Percentiles rank a stretch among this genome's conserved stretches.
Evolutionary conservation across 805 yeast species (phyloP).

Genomic region (Brettanomyces nanus): DNA sequence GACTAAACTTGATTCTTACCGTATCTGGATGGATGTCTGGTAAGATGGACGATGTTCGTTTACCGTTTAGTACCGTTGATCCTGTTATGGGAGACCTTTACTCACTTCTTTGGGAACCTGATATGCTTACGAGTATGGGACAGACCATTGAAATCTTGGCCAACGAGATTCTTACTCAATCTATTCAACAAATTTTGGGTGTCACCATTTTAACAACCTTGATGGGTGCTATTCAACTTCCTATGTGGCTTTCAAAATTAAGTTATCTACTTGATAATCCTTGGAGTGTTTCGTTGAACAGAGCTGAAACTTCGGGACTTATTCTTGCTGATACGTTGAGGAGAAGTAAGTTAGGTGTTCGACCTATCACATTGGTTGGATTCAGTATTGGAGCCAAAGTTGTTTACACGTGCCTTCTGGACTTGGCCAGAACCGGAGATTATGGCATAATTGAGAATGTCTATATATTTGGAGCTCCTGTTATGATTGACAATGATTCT

Average conservation of each 20-base stretch:
- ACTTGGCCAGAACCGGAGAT: conserved; percentile 78
- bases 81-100: conserved; percentile 97
- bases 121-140: conserved; percentile 91
- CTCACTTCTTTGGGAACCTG: conserved; percentile 96
- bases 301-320: conserved; percentile 95
- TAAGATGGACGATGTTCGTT: conserved; percentile 86
- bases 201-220: conserved; percentile 82
- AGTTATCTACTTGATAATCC: conserved; percentile 91
- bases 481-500: conserved; percentile 72
- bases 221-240: conserved; percentile 88
- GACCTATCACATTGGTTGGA: conserved; percentile 90
- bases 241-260: conserved; percentile 83
- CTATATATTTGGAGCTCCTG: conserved; percentile 79
- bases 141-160: conserved; percentile 92
- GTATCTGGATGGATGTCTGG: conserved; percentile 98
- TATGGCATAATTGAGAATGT: conserved; percentile 87
- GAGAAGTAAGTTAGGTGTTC: conserved; percentile 78
- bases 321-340: conserved; percentile 86
- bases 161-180: conserved; percentile 84
- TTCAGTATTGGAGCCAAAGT: conserved; percentile 91
- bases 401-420: conserved; percentile 81
- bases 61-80: conserved; percentile 94
- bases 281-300: conserved; percentile 93
- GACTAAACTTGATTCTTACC: conserved; percentile 80
- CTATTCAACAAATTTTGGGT: conserved; percentile 92